phyloP scores from a whole-genome alignment of 2,329 filamentous ascomycete genomes.

The Domatiomyces globalis region DNA sequence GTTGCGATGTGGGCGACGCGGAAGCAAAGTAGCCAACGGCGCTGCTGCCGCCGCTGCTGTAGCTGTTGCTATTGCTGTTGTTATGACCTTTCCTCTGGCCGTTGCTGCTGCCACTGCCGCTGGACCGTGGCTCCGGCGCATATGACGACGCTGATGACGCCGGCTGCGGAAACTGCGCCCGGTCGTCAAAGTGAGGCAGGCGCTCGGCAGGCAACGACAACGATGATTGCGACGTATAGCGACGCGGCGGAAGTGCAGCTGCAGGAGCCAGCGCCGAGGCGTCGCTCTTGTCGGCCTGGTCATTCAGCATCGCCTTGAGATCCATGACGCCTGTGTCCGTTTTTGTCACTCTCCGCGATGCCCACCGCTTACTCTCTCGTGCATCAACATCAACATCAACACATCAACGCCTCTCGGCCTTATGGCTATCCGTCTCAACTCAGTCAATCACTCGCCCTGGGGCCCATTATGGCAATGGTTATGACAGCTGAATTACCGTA shows the following conservation, averaged over 20 bases:
- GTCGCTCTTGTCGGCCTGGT: conserved; percentile 1
- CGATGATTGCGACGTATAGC: conserved; percentile 14
- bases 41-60: not conserved
- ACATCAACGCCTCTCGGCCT: not conserved
- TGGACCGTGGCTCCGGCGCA: not conserved
- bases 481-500: not conserved
- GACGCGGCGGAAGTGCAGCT: conserved; percentile 12
- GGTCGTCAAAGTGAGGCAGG: conserved; percentile 8
- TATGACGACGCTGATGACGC: not conserved
- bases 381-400: not conserved
- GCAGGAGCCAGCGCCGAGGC: too few species aligned
- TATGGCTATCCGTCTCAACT: not conserved
- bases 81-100: not conserved
- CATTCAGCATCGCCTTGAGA: conserved; percentile 19
- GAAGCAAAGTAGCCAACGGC: conserved; percentile 9
- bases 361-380: not conserved
- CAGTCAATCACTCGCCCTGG: not conserved
- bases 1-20: conserved; percentile 17
- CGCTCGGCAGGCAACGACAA: not conserved
- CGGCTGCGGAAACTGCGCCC: conserved; percentile 5
- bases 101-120: not conserved
- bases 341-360: not conserved
- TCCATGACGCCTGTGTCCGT: conserved; percentile 11
- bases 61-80: not conserved
- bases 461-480: not conserved